Evolutionary conservation across 352 stramenopile genomes (phyloP).

Genomic region (Phytophthora cajani): DNA sequence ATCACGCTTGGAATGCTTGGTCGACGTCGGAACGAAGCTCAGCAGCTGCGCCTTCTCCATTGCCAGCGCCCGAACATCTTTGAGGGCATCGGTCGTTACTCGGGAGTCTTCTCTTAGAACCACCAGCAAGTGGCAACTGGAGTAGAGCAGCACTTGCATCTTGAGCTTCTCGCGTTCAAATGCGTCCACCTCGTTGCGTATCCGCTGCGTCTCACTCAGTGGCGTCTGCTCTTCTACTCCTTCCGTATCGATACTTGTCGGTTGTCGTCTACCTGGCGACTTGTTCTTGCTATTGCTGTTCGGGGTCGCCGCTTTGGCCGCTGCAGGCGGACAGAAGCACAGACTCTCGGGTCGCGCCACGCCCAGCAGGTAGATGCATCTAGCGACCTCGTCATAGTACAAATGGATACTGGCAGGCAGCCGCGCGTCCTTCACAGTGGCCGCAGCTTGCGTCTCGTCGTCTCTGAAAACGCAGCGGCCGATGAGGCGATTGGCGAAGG

Average conservation of each 20-base stretch:
- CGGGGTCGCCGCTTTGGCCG: conserved; percentile 9
- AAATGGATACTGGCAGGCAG: conserved; percentile 57
- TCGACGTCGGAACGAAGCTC: conserved; percentile 30
- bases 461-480: conserved; percentile 59
- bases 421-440: conserved; percentile 28
- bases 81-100: conserved; percentile 53
- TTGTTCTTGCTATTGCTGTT: conserved; percentile 23
- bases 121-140: conserved; percentile 68
- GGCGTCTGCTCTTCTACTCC: conserved; percentile 19
- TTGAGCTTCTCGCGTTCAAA: conserved; percentile 65
- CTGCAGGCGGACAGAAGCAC: conserved; percentile 31
- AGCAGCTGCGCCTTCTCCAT: conserved; percentile 68
- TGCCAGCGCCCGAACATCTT: conserved; percentile 51
- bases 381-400: conserved; percentile 58
- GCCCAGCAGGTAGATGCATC: conserved; percentile 65
- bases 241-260: background rate
- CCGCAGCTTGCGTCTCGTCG: conserved; percentile 34
- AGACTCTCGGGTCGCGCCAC: conserved; percentile 48
- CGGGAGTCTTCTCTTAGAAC: conserved; percentile 48
- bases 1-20: conserved; percentile 51
- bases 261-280: conserved; percentile 11
- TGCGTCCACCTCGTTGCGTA: conserved; percentile 20
- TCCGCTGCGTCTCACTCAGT: conserved; percentile 21
- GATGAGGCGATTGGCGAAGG: conserved; percentile 72
- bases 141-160: conserved; percentile 71